Evolutionary conservation across 108 stramenopile genomes (phyloP).

Genomic region (Skeletonema menzelii): DNA sequence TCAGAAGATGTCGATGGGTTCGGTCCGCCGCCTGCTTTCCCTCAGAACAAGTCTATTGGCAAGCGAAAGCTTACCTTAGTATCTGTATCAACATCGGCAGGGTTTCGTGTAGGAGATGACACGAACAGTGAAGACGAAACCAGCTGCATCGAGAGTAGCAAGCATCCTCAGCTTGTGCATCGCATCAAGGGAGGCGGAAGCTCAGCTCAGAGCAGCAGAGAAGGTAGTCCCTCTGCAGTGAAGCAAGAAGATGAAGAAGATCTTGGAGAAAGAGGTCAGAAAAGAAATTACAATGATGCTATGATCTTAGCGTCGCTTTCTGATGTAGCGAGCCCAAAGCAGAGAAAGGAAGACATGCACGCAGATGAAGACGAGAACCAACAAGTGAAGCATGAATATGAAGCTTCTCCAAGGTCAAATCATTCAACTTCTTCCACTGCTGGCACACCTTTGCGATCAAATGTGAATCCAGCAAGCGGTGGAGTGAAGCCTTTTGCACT

Average conservation of each 20-base stretch:
- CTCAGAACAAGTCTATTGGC: conserved; percentile 11
- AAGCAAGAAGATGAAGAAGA: not conserved
- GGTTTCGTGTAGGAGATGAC: not conserved
- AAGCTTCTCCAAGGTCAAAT: not conserved
- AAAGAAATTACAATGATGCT: conserved; percentile 33
- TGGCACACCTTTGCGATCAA: conserved; percentile 26
- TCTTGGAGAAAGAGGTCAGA: not conserved
- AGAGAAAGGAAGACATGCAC: not conserved
- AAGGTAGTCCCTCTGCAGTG: not conserved
- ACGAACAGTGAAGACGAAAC: conserved; percentile 5
- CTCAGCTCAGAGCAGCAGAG: not conserved
- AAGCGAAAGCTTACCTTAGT: conserved; percentile 20
- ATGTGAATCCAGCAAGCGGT: conserved; percentile 15
- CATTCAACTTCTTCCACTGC: conserved; percentile 2
- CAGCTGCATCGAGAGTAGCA: not conserved
- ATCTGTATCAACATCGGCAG: conserved; percentile 15
- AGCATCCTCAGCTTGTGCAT: conserved; percentile 24
- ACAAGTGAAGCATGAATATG: not conserved
- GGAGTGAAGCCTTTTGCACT: conserved; percentile 25
- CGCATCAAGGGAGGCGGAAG: conserved; percentile 12
- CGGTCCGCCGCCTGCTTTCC: conserved; percentile 35
- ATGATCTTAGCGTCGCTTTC: conserved; percentile 34
- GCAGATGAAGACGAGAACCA: not conserved
- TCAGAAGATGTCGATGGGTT: conserved; percentile 15
- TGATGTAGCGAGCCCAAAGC: conserved; percentile 20